These are phyloP conservation scores for Biscogniauxia marginata DNA, from an alignment of 2,329 filamentous ascomycete genomes.

Conservation along the genomic window DNA sequence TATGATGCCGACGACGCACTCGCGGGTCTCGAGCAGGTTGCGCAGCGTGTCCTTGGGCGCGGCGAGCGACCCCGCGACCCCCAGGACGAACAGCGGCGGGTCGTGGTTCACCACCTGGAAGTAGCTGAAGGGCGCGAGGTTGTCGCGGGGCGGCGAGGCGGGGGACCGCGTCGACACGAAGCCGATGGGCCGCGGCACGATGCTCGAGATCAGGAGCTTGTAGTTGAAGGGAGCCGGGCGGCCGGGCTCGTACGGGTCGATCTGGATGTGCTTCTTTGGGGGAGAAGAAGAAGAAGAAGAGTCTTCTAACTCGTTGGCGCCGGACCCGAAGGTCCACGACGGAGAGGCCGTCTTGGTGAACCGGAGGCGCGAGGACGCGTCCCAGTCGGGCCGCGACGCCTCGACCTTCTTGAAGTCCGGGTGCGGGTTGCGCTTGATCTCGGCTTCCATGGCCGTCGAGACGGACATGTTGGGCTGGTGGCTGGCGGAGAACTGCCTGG, in stretches of 20 bases:
- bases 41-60: constrained; percentile 74
- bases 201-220: constrained; percentile 82
- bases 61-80: constrained; percentile 44
- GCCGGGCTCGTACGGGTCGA: constrained; percentile 75
- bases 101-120: constrained; percentile 83
- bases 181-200: constrained; percentile 79
- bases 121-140: constrained; percentile 86
- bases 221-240: constrained; percentile 75
- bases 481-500: background rate
- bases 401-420: constrained; percentile 75
- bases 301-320: constrained; percentile 54
- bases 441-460: constrained; percentile 25
- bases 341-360: constrained; percentile 65
- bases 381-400: constrained; percentile 61
- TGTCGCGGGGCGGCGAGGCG: constrained; percentile 63
- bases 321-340: constrained; percentile 63
- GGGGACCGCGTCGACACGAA: constrained; percentile 55
- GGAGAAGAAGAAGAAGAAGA: constrained; percentile 12
- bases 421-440: constrained; percentile 64
- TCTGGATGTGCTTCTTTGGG: constrained; percentile 64
- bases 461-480: constrained; percentile 23
- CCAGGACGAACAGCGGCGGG: constrained; percentile 75
- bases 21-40: constrained; percentile 68
- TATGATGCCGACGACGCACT: constrained; percentile 87
- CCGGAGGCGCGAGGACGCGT: constrained; percentile 45